Evolutionary conservation across 1,139 yeast species (phyloP).

Genomic region (Debaryomyces subglobosus): DNA sequence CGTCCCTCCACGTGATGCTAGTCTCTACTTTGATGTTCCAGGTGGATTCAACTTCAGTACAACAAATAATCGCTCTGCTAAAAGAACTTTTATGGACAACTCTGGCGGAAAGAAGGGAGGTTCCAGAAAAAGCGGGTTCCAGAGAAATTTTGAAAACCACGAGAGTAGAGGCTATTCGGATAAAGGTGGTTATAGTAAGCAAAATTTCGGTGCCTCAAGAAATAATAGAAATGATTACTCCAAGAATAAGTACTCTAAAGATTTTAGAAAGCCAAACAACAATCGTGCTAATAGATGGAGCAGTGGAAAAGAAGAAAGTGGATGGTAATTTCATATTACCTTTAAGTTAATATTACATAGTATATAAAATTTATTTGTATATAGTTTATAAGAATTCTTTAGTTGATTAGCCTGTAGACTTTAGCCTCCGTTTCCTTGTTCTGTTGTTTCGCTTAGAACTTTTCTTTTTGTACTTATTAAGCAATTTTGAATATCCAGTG

Average conservation of each 20-base stretch:
- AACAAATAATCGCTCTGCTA: slow-evolving; percentile 18
- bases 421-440: not conserved
- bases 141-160: not conserved
- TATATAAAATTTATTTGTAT: slow-evolving; percentile 2
- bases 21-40: slow-evolving; percentile 25
- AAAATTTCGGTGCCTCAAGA: slow-evolving; percentile 5
- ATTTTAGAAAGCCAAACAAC: not conserved
- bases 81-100: slow-evolving; percentile 15
- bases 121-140: slow-evolving; percentile 16
- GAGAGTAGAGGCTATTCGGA: slow-evolving; percentile 7
- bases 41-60: slow-evolving; percentile 18
- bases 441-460: not conserved
- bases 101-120: slow-evolving; percentile 17
- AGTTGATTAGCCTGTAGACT: not conserved
- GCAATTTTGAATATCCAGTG: not conserved
- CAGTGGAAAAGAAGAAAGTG: not conserved
- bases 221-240: slow-evolving; percentile 2
- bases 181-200: slow-evolving; percentile 5
- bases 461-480: slow-evolving; percentile 1
- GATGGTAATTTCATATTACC: not conserved
- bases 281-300: slow-evolving; percentile 1
- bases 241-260: not conserved
- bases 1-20: slow-evolving; percentile 20
- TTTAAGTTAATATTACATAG: not conserved
- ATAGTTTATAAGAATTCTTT: slow-evolving; percentile 1